These are phyloP conservation scores for Coprinopsis marcescibilis DNA, from an alignment of 768 basidiomycete genomes.

Conservation along the genomic window DNA sequence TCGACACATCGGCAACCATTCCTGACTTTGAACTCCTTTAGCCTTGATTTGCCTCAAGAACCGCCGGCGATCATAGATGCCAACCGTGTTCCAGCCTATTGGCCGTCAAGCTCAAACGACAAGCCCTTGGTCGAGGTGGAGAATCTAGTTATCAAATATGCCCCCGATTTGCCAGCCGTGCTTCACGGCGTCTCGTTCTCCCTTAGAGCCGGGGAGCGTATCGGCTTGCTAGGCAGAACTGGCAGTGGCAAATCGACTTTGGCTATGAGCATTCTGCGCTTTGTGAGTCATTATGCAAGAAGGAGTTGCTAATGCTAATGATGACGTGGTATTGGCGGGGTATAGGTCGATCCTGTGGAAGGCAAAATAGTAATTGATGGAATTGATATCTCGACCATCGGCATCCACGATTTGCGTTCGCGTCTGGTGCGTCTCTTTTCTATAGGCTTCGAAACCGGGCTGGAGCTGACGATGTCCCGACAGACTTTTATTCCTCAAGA, in stretches of 20 bases:
- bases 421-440: constrained; percentile 45
- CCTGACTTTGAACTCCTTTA: constrained; percentile 12
- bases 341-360: constrained; percentile 62
- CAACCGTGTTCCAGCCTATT: constrained; percentile 81
- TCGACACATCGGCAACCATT: not conserved
- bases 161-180: constrained; percentile 78
- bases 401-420: constrained; percentile 77
- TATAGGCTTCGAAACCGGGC: constrained; percentile 4
- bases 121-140: constrained; percentile 62
- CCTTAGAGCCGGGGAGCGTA: constrained; percentile 63
- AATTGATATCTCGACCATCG: constrained; percentile 82
- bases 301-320: too few relatives aligned
- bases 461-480: constrained; percentile 1
- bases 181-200: constrained; percentile 71
- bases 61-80: constrained; percentile 71
- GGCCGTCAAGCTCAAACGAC: constrained; percentile 72
- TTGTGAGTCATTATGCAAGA: constrained; percentile 48
- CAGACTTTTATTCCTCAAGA: constrained; percentile 81
- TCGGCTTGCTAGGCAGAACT: constrained; percentile 79
- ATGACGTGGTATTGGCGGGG: constrained; percentile 8
- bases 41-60: constrained; percentile 79
- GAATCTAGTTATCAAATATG: constrained; percentile 75
- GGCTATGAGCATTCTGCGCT: constrained; percentile 81
- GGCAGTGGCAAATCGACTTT: constrained; percentile 78
- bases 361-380: constrained; percentile 83